Percentiles rank a stretch among this genome's conserved stretches.
Evolutionary conservation across 192 early-diverging fungal species (phyloP).

Genomic region (Chytriomyces confervae): DNA sequence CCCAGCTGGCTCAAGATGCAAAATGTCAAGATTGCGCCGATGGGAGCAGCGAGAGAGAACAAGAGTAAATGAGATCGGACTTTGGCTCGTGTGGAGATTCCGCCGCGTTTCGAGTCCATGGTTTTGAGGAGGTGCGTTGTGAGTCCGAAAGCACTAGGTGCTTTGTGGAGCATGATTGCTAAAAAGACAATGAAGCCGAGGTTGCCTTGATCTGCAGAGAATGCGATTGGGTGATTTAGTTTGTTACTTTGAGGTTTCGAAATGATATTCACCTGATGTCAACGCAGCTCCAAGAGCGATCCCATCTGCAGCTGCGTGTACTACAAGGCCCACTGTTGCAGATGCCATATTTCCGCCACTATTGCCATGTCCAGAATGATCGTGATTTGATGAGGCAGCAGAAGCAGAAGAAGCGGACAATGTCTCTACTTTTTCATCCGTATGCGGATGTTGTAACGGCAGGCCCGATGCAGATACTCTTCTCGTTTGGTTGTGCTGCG

Average conservation of each 20-base stretch:
- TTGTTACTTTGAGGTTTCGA: not conserved
- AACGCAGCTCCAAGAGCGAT: constrained; percentile 91
- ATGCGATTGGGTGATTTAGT: not conserved
- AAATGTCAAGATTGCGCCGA: constrained; percentile 74
- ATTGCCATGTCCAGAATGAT: not conserved
- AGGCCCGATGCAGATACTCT: not conserved
- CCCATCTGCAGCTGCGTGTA: constrained; percentile 94
- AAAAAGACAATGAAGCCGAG: constrained; percentile 81
- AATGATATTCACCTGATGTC: constrained; percentile 51
- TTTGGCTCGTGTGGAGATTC: constrained; percentile 53
- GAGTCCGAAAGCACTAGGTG: constrained; percentile 90
- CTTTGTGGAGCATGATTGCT: constrained; percentile 96
- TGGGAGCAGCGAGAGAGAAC: constrained; percentile 85
- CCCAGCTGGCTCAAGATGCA: constrained; percentile 35
- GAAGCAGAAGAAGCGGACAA: not conserved
- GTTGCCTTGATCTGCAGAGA: constrained; percentile 40
- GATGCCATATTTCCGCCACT: constrained; percentile 21
- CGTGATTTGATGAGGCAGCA: no score
- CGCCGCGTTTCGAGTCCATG: constrained; percentile 51
- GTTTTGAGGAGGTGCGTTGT: constrained; percentile 84
- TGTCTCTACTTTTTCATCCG: constrained; percentile 13
- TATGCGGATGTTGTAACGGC: constrained; percentile 23
- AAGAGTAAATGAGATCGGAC: constrained; percentile 77
- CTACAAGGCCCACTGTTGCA: constrained; percentile 90
- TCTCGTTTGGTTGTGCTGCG: constrained; percentile 2